Evolutionary conservation across 345 rosid genomes (phyloP).

Genomic region (Kandelia obovata): DNA sequence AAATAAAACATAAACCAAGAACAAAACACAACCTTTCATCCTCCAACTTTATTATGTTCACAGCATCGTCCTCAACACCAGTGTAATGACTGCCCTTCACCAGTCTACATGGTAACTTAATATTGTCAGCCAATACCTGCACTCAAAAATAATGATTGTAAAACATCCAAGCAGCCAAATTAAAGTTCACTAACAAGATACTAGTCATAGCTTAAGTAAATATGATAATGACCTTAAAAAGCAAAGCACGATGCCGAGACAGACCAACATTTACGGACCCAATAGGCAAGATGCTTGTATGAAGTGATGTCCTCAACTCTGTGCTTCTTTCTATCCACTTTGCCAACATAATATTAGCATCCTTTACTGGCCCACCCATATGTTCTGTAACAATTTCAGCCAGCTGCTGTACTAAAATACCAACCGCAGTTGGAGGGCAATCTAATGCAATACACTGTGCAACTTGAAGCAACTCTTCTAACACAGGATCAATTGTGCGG

Average conservation of each 20-base stretch:
- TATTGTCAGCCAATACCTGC: slow-evolving; percentile 88
- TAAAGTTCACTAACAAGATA: too few species aligned
- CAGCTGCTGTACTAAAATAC: slow-evolving; percentile 64
- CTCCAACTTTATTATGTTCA: slow-evolving; percentile 79
- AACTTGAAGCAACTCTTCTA: slow-evolving; percentile 80
- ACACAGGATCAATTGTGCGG: slow-evolving; percentile 57
- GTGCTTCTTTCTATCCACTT: slow-evolving; percentile 84
- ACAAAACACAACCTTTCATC: slow-evolving; percentile 70
- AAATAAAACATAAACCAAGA: slow-evolving; percentile 15
- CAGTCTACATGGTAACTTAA: slow-evolving; percentile 80
- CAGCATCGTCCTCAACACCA: slow-evolving; percentile 96
- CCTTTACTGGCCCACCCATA: slow-evolving; percentile 96
- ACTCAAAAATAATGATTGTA: slow-evolving; percentile 24
- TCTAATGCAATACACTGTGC: slow-evolving; percentile 75
- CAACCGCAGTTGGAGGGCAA: slow-evolving; percentile 61
- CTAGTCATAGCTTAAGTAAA: background rate
- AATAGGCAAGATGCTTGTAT: slow-evolving; percentile 77
- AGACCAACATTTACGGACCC: slow-evolving; percentile 85
- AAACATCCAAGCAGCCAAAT: background rate
- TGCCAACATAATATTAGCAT: slow-evolving; percentile 76
- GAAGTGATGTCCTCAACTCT: slow-evolving; percentile 73
- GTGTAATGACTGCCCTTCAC: slow-evolving; percentile 99
- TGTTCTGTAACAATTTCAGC: slow-evolving; percentile 94
- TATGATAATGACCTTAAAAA: slow-evolving; percentile 73
- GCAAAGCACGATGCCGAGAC: slow-evolving; percentile 94